Conservation (phyloP, 176 grass and related monocot genomes). For the Tillandsia leiboldiana region DNA sequence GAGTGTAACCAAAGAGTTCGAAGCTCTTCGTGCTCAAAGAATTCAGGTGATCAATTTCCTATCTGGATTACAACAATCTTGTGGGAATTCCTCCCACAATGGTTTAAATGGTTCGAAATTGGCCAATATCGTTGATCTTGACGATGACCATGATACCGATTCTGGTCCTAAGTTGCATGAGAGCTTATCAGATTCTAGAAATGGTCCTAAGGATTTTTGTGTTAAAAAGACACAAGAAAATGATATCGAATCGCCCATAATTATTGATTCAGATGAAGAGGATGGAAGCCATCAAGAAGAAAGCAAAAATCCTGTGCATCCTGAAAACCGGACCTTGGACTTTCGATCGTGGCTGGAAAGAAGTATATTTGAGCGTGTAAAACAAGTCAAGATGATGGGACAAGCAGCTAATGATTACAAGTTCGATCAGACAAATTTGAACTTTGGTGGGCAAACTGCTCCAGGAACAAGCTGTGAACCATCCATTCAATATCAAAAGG, state of each 20-base stretch:
- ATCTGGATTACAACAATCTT: constrained; percentile 22
- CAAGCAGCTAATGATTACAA: constrained; percentile 32
- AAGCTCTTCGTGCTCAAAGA: constrained; percentile 27
- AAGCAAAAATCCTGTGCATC: constrained; percentile 15
- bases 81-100: not conserved
- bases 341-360: constrained; percentile 15
- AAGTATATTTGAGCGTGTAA: constrained; percentile 15
- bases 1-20: constrained; percentile 37
- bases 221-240: constrained; percentile 17
- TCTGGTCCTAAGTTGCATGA: not conserved
- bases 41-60: constrained; percentile 46
- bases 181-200: not conserved
- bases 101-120: constrained; percentile 14
- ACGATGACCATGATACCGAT: constrained; percentile 14
- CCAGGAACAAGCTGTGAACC: constrained; percentile 41
- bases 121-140: constrained; percentile 18
- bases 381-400: constrained; percentile 18
- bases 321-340: constrained; percentile 17
- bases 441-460: constrained; percentile 23
- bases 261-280: constrained; percentile 89
- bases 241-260: constrained; percentile 29
- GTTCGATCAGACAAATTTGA: constrained; percentile 31
- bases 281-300: constrained; percentile 25
- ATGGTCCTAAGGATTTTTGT: not conserved
- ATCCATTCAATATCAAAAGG: constrained; percentile 55